phyloP scores from a whole-genome alignment of 1,284 basidiomycete genomes.

The Takashimella tepidaria region DNA sequence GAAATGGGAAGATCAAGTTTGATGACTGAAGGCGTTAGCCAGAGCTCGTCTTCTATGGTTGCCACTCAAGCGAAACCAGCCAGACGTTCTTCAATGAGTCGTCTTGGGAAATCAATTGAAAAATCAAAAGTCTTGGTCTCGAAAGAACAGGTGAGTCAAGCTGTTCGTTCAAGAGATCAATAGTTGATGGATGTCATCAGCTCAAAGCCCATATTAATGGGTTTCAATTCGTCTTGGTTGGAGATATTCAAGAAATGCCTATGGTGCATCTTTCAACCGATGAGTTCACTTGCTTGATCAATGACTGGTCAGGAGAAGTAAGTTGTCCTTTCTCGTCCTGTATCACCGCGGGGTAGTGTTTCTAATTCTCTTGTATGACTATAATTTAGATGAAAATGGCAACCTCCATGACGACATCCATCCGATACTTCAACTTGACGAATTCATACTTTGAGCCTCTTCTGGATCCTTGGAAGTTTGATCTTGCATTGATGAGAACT shows the following conservation, averaged over 20 bases:
- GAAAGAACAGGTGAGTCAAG: constrained; percentile 65
- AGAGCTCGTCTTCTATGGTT: background rate
- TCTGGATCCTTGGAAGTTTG: constrained; percentile 94
- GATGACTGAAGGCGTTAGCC: constrained; percentile 1
- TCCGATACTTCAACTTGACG: constrained; percentile 95
- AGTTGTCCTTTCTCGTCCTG: constrained; percentile 21
- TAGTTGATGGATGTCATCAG: constrained; percentile 47
- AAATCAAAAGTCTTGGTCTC: constrained; percentile 59
- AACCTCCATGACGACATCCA: constrained; percentile 70
- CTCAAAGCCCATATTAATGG: constrained; percentile 80
- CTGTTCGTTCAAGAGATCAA: background rate
- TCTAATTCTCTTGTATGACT: too few relatives aligned
- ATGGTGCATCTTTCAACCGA: constrained; percentile 83
- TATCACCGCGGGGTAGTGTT: too few relatives aligned
- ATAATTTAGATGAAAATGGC: constrained; percentile 76
- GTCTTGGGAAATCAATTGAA: constrained; percentile 48
- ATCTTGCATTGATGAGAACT: constrained; percentile 49
- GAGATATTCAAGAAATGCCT: constrained; percentile 92
- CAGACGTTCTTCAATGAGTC: constrained; percentile 49
- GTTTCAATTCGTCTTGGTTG: constrained; percentile 88
- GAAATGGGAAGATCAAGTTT: background rate
- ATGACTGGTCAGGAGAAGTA: constrained; percentile 93
- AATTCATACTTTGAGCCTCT: constrained; percentile 99
- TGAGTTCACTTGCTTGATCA: constrained; percentile 74
- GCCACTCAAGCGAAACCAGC: background rate